Percentiles rank a stretch among this genome's conserved stretches.
Evolutionary conservation across 345 rosid genomes (phyloP).

Genomic region (Salix viminalis): DNA sequence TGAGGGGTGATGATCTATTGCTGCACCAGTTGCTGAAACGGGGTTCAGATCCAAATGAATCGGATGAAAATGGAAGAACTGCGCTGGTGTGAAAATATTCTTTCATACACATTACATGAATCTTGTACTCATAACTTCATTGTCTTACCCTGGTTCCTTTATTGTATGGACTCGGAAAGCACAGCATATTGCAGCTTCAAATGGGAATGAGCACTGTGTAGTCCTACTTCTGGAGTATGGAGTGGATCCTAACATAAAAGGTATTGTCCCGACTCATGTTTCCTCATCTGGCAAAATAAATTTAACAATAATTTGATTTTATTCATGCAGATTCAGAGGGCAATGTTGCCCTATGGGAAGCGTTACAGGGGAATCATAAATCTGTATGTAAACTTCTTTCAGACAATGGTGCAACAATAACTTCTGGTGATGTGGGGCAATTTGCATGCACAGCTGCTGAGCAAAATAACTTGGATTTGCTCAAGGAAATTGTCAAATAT

Average conservation of each 20-base stretch:
- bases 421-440: conserved; percentile 48
- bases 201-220: conserved; percentile 58
- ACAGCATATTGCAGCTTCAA: conserved; percentile 86
- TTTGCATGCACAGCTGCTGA: conserved; percentile 55
- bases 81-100: conserved; percentile 44
- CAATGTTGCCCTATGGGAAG: conserved; percentile 82
- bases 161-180: neutral
- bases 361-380: conserved; percentile 56
- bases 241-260: conserved; percentile 71
- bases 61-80: conserved; percentile 54
- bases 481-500: conserved; percentile 41
- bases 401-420: conserved; percentile 59
- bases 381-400: conserved; percentile 41
- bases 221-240: conserved; percentile 64
- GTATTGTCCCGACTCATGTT: conserved; percentile 24
- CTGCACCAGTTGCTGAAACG: conserved; percentile 66
- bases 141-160: neutral
- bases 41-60: conserved; percentile 65
- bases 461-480: conserved; percentile 51
- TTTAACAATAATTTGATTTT: neutral
- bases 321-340: conserved; percentile 67
- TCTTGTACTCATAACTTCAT: neutral
- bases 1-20: conserved; percentile 72
- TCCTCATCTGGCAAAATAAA: neutral
- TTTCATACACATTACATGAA: neutral